phyloP scores from a whole-genome alignment of 2,329 filamentous ascomycete species.

The Diaporthe ilicicola region DNA sequence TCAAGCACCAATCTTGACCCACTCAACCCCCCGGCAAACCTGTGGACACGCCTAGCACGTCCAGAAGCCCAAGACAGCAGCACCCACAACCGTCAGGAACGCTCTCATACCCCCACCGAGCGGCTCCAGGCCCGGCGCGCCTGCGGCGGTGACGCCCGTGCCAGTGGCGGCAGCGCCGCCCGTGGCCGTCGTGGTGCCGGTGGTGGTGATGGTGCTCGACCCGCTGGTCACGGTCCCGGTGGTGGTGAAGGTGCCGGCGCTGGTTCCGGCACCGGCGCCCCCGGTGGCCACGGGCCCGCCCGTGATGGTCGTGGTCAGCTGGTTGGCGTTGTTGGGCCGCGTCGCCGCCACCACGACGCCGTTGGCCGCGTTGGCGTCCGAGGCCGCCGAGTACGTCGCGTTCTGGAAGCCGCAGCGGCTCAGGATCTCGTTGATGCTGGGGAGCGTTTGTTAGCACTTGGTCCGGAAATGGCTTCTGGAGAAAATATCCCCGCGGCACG shows the following conservation, averaged over 20 bases:
- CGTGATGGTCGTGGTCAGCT: conserved; percentile 47
- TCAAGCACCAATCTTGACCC: not conserved
- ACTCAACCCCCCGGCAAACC: not conserved
- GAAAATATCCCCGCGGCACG: too few relatives aligned
- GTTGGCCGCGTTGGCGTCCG: conserved; percentile 37
- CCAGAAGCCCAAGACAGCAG: conserved; percentile 12
- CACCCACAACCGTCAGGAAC: conserved; percentile 5
- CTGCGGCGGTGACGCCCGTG: not conserved
- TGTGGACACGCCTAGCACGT: not conserved
- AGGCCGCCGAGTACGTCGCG: conserved; percentile 39
- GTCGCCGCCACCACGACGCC: conserved; percentile 44
- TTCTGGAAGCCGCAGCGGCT: conserved; percentile 46
- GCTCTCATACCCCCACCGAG: not conserved
- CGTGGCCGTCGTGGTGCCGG: not conserved
- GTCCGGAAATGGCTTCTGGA: too few relatives aligned
- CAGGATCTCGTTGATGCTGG: conserved; percentile 44
- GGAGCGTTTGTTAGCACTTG: not conserved
- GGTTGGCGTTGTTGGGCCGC: conserved; percentile 42
- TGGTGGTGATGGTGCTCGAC: not conserved
- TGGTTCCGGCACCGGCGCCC: not conserved
- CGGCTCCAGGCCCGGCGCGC: conserved; percentile 14
- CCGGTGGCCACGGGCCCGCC: conserved; percentile 25
- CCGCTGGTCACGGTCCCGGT: conserved; percentile 6
- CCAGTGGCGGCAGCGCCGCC: not conserved
- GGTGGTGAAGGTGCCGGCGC: conserved; percentile 1